These are phyloP conservation scores for Brassica juncea DNA, from an alignment of 345 rosid genomes.

Conservation along the genomic window DNA sequence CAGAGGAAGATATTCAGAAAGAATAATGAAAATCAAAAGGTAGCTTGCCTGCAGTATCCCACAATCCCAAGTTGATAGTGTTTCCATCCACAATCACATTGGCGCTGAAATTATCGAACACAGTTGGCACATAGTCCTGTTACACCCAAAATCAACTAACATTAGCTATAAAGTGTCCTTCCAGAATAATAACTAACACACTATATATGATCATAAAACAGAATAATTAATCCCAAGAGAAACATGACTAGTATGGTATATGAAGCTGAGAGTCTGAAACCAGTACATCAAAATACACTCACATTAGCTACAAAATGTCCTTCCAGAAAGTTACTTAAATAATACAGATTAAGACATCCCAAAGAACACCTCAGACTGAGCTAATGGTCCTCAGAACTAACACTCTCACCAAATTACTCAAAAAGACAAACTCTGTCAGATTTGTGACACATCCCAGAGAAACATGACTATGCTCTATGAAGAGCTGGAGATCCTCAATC, in stretches of 20 bases:
- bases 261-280: background rate
- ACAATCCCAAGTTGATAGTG: constrained; percentile 72
- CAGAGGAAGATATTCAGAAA: background rate
- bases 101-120: constrained; percentile 84
- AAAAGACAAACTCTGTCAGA: background rate
- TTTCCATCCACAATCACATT: constrained; percentile 82
- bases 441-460: background rate
- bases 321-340: background rate
- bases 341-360: background rate
- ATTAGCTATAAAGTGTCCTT: background rate
- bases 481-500: background rate
- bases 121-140: constrained; percentile 87
- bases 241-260: background rate
- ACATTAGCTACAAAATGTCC: background rate
- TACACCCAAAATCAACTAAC: background rate
- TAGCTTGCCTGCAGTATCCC: constrained; percentile 80
- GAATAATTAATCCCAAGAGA: background rate
- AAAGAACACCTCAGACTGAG: background rate
- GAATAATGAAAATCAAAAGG: background rate
- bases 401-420: background rate
- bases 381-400: background rate
- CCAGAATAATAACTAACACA: background rate
- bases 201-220: background rate
- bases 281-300: background rate
- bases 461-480: background rate